Evolutionary conservation across 148 eudicot genomes (phyloP).

Genomic region (Salicornia ramosissima): DNA sequence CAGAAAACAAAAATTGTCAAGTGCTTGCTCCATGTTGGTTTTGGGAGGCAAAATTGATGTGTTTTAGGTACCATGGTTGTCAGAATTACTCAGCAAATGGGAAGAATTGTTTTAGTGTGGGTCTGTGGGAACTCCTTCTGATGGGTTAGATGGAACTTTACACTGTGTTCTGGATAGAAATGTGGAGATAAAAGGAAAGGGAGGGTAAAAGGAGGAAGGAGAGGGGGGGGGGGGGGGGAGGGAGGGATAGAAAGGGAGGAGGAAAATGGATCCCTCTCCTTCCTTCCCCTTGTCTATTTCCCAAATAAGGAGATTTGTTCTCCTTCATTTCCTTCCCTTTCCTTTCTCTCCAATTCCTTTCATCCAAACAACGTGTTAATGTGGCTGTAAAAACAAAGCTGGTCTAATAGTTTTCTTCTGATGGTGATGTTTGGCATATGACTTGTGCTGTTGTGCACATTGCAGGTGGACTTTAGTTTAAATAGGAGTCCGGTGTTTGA

Average conservation of each 20-base stretch:
- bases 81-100: not conserved
- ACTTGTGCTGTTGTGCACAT: too few relatives aligned
- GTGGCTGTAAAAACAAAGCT: not conserved
- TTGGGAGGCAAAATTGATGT: not conserved
- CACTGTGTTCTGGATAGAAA: too few relatives aligned
- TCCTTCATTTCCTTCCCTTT: too few relatives aligned
- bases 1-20: not conserved
- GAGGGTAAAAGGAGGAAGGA: too few relatives aligned
- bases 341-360: too few relatives aligned
- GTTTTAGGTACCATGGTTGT: not conserved
- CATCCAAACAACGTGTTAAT: too few relatives aligned
- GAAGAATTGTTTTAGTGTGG: not conserved
- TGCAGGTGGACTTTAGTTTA: not conserved
- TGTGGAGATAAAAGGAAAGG: too few relatives aligned
- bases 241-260: too few relatives aligned
- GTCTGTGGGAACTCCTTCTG: not conserved
- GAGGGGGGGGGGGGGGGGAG: too few relatives aligned
- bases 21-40: not conserved
- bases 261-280: too few relatives aligned
- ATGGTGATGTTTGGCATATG: not conserved
- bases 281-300: too few relatives aligned
- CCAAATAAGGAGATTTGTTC: too few relatives aligned
- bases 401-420: not conserved
- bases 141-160: not conserved
- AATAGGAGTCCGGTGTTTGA: not conserved